Conservation (phyloP, 1,139 yeast genomes). For the Zygotorulaspora mrakii region DNA sequence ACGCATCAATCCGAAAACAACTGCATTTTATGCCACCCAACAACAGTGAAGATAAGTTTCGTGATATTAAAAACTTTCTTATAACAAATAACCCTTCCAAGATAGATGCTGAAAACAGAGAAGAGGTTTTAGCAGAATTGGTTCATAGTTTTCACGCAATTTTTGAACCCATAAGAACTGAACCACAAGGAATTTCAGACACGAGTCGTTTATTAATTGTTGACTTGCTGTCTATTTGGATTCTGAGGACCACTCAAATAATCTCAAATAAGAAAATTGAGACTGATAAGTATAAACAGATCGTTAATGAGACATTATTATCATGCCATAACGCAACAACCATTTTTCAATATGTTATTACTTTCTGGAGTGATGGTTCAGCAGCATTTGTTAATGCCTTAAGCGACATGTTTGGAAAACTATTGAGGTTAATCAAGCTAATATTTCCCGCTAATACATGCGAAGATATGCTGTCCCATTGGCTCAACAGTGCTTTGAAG, state of each 20-base stretch:
- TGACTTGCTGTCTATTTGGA: slow-evolving; percentile 64
- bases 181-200: slow-evolving; percentile 16
- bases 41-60: not conserved
- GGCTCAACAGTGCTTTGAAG: slow-evolving; percentile 46
- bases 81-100: slow-evolving; percentile 19
- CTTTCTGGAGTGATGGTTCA: slow-evolving; percentile 67
- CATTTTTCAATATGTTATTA: slow-evolving; percentile 55
- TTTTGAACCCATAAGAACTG: slow-evolving; percentile 9
- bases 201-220: slow-evolving; percentile 43
- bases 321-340: slow-evolving; percentile 35
- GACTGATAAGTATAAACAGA: slow-evolving; percentile 10
- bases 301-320: slow-evolving; percentile 24
- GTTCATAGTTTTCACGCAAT: slow-evolving; percentile 11
- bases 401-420: slow-evolving; percentile 53
- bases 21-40: not conserved
- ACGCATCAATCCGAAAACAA: not conserved
- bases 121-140: slow-evolving; percentile 11
- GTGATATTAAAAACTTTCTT: slow-evolving; percentile 13
- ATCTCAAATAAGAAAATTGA: slow-evolving; percentile 19
- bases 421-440: slow-evolving; percentile 42
- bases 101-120: slow-evolving; percentile 12
- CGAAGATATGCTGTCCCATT: slow-evolving; percentile 37
- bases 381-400: slow-evolving; percentile 69
- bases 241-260: slow-evolving; percentile 44
- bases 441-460: slow-evolving; percentile 24